These are phyloP conservation scores for Cutaneotrichosporon sp. DNA, from an alignment of 1,284 basidiomycete species.

Conservation along the genomic window DNA sequence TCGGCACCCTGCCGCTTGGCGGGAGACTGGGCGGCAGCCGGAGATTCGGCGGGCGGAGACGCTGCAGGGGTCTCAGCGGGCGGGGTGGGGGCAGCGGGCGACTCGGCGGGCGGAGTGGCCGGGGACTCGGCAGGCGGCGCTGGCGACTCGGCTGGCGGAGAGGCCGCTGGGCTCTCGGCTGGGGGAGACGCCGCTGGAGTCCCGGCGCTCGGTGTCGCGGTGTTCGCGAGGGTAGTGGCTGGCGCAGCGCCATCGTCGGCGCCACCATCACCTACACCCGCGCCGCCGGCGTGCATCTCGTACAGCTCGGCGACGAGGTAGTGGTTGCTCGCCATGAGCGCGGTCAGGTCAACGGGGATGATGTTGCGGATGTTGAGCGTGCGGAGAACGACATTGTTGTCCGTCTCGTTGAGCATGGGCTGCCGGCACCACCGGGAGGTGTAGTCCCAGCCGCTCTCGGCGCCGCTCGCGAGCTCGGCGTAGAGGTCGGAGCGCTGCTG, in stretches of 20 bases:
- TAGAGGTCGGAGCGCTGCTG: constrained; percentile 69
- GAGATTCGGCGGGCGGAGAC: background rate
- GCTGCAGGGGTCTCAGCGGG: background rate
- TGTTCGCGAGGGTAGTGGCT: background rate
- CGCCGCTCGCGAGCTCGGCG: constrained; percentile 82
- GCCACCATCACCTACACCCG: background rate
- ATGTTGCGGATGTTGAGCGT: constrained; percentile 70
- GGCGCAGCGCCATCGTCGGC: too few relatives aligned
- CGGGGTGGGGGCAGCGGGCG: background rate
- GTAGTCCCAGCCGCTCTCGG: constrained; percentile 67
- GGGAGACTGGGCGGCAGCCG: background rate
- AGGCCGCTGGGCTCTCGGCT: background rate
- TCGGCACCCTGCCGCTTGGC: background rate
- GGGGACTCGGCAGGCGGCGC: background rate
- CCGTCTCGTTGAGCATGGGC: constrained; percentile 55
- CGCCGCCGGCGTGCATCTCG: constrained; percentile 36
- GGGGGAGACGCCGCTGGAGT: background rate
- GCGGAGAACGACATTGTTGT: constrained; percentile 62
- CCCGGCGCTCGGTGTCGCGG: background rate
- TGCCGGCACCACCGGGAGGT: constrained; percentile 57
- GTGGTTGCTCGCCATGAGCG: constrained; percentile 65
- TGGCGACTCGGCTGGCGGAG: background rate
- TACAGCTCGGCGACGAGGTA: constrained; percentile 68
- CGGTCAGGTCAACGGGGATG: constrained; percentile 78
- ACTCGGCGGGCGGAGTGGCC: background rate